These are phyloP conservation scores for Boletus rubroflammeus DNA, from an alignment of 768 basidiomycete genomes.

Conservation along the genomic window DNA sequence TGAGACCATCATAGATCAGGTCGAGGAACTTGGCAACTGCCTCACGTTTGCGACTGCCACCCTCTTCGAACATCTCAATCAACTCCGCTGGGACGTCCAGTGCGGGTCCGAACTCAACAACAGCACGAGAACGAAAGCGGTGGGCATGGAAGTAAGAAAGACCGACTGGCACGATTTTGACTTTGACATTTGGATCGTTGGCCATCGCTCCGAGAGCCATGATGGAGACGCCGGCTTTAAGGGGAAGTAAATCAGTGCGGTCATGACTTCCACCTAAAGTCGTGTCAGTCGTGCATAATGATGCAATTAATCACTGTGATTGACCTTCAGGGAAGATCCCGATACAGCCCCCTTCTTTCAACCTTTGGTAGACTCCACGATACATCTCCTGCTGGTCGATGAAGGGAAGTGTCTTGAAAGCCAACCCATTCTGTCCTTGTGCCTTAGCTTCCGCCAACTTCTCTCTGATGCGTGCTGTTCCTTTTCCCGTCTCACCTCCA, in stretches of 20 bases:
- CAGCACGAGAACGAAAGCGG: constrained; percentile 93
- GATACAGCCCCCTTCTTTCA: constrained; percentile 85
- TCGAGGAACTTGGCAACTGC: constrained; percentile 88
- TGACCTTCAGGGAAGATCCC: constrained; percentile 98
- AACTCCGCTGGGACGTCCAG: constrained; percentile 88
- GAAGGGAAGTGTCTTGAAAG: constrained; percentile 81
- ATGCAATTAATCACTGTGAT: constrained; percentile 5
- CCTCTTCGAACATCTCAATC: constrained; percentile 87
- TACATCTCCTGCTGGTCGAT: constrained; percentile 97
- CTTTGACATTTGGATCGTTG: constrained; percentile 76
- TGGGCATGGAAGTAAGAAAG: constrained; percentile 72
- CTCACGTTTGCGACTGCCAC: constrained; percentile 83
- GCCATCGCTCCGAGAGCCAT: constrained; percentile 99
- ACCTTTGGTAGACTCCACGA: constrained; percentile 80
- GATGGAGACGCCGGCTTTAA: constrained; percentile 96
- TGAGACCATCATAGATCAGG: constrained; percentile 86
- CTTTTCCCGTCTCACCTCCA: constrained; percentile 74
- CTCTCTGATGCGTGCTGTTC: constrained; percentile 63
- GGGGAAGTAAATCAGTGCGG: constrained; percentile 89
- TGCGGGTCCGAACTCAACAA: constrained; percentile 93
- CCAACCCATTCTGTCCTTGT: constrained; percentile 57
- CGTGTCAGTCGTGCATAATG: background rate
- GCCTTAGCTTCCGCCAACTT: constrained; percentile 56
- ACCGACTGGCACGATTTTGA: constrained; percentile 89
- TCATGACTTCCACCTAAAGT: constrained; percentile 94